A percentile compares a stretch with the other conserved stretches of the same genome.
Conservation (phyloP, 1,139 yeast genomes). For the Protomyces inundatus region DNA sequence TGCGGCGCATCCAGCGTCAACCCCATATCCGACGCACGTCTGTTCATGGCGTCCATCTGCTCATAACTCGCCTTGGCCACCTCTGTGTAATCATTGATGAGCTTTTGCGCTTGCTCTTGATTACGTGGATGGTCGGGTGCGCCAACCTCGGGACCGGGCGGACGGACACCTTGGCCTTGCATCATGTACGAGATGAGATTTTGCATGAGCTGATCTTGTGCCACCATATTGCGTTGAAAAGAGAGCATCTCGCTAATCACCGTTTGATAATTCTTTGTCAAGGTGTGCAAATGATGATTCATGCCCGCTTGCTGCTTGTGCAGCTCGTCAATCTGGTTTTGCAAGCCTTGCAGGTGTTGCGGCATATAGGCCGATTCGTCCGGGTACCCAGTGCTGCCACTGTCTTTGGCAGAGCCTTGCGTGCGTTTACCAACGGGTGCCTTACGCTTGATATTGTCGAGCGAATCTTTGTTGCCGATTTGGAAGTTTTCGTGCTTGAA, state of each 20-base stretch:
- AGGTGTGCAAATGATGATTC: conserved; percentile 45
- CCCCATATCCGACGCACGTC: conserved; percentile 24
- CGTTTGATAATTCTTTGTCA: conserved; percentile 58
- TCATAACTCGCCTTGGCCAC: conserved; percentile 26
- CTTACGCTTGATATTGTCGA: conserved; percentile 62
- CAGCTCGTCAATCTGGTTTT: conserved; percentile 46
- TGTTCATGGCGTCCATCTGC: conserved; percentile 24
- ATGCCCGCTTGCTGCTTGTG: conserved; percentile 45
- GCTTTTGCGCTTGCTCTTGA: conserved; percentile 26
- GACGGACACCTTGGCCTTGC: neutral
- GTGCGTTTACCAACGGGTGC: conserved; percentile 31
- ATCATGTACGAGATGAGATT: conserved; percentile 24
- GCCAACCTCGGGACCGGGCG: neutral
- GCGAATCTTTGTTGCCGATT: conserved; percentile 60
- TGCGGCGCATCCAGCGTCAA: conserved; percentile 1
- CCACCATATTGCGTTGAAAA: conserved; percentile 27
- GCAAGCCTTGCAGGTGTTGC: conserved; percentile 38
- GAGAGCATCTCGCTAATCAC: conserved; percentile 40
- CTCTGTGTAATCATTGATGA: conserved; percentile 23
- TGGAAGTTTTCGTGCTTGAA: conserved; percentile 86
- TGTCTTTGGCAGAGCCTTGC: neutral
- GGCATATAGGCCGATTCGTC: neutral
- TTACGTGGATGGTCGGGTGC: neutral
- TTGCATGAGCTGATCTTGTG: conserved; percentile 26
- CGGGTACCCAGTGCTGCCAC: neutral